A percentile compares a stretch with the other conserved stretches of the same genome.
Conservation (phyloP, 2,329 filamentous ascomycete genomes). For the Alternaria infectoria region DNA sequence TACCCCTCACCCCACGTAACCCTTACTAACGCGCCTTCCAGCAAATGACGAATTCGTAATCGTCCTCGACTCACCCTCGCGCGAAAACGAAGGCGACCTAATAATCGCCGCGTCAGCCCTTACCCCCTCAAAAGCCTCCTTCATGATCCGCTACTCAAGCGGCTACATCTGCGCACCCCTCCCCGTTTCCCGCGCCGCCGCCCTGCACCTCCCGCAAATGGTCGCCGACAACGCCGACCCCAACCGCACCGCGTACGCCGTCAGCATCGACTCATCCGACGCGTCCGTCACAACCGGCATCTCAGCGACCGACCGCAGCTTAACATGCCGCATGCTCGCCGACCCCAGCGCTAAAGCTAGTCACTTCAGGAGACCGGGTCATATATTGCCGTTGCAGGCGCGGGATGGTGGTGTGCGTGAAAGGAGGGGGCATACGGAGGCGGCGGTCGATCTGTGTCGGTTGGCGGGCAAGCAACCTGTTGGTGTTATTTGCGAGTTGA, state of each 20-base stretch:
- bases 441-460: constrained; percentile 86
- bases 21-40: constrained; percentile 16
- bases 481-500: constrained; percentile 88
- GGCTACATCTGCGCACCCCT: constrained; percentile 93
- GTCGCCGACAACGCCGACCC: constrained; percentile 77
- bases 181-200: constrained; percentile 68
- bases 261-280: constrained; percentile 82
- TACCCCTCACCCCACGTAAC: background rate
- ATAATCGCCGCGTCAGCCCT: constrained; percentile 89
- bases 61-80: constrained; percentile 87
- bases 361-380: constrained; percentile 81
- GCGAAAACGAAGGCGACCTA: constrained; percentile 98
- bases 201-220: constrained; percentile 88
- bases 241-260: constrained; percentile 89
- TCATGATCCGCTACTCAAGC: constrained; percentile 88
- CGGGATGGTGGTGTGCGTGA: constrained; percentile 79
- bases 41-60: constrained; percentile 84
- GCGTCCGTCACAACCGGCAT: constrained; percentile 79
- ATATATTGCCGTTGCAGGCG: constrained; percentile 85
- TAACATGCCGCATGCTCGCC: constrained; percentile 81
- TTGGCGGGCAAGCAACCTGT: constrained; percentile 76
- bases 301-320: constrained; percentile 81
- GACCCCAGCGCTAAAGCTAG: constrained; percentile 60
- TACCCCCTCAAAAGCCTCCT: constrained; percentile 90
- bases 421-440: constrained; percentile 88